phyloP scores from a whole-genome alignment of 192 early-diverging fungal genomes.

The Coemansia sp. region DNA sequence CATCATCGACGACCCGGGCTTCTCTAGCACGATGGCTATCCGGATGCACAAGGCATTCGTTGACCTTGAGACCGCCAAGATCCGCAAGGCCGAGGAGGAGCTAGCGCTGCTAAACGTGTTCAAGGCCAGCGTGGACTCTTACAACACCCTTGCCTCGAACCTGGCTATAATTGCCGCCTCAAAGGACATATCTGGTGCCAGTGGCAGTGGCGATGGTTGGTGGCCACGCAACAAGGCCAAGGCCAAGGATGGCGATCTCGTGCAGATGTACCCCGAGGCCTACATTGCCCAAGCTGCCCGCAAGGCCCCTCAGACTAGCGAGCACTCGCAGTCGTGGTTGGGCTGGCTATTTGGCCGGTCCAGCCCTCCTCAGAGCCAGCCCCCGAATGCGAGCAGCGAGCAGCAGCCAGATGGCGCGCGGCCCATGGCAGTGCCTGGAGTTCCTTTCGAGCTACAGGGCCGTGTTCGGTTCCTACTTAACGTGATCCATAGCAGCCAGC shows the following conservation, averaged over 20 bases:
- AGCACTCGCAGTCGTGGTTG: conserved; percentile 25
- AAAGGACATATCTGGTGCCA: conserved; percentile 1
- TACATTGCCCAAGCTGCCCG: conserved; percentile 46
- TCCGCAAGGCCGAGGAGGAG: conserved; percentile 65
- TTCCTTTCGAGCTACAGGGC: conserved; percentile 60
- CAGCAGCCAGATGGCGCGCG: background rate
- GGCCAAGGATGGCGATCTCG: background rate
- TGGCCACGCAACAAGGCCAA: background rate
- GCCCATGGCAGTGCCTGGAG: conserved; percentile 34
- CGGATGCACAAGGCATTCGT: conserved; percentile 62
- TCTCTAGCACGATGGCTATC: conserved; percentile 79
- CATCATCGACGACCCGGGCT: conserved; percentile 68
- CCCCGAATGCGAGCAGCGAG: background rate
- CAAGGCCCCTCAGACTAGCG: background rate
- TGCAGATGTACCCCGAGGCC: conserved; percentile 20
- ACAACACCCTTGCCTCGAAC: conserved; percentile 28
- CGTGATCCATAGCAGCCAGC: conserved; percentile 56
- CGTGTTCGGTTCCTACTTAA: conserved; percentile 60
- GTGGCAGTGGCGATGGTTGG: background rate
- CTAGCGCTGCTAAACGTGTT: conserved; percentile 55
- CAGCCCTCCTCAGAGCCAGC: conserved; percentile 1
- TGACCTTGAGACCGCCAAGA: conserved; percentile 57
- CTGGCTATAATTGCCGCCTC: conserved; percentile 41
- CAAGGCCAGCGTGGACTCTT: conserved; percentile 29
- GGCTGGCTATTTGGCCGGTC: conserved; percentile 55